These are phyloP conservation scores for Marsdenia floribunda DNA, from an alignment of 257 asterid species.

Conservation along the genomic window DNA sequence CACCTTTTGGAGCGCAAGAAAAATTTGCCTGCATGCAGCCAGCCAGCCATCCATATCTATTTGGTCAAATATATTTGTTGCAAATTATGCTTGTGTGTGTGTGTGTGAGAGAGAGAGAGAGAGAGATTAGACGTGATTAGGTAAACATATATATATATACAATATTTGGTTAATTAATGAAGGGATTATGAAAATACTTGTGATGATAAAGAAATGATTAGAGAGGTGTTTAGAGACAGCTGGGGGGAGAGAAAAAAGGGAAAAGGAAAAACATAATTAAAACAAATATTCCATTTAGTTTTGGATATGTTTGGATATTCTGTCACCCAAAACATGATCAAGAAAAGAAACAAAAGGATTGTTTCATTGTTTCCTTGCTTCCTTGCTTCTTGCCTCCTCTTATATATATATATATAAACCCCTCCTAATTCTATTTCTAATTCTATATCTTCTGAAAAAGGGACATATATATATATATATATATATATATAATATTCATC, in stretches of 20 bases:
- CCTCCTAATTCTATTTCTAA: background rate
- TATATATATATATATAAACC: background rate
- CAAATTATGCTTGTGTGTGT: background rate
- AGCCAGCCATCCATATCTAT: too few species aligned
- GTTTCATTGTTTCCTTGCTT: conserved; percentile 39
- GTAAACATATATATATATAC: too few species aligned
- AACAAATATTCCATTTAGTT: conserved; percentile 13
- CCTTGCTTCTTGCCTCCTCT: conserved; percentile 23
- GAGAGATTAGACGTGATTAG: background rate
- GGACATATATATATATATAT: background rate
- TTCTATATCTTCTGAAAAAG: background rate
- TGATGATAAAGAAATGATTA: conserved; percentile 39
- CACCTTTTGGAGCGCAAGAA: too few species aligned
- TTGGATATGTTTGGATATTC: conserved; percentile 26
- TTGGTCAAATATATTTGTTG: background rate
- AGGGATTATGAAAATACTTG: conserved; percentile 3
- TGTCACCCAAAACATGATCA: conserved; percentile 50
- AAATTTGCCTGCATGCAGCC: background rate
- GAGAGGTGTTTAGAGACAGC: conserved; percentile 20
- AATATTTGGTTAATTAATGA: background rate
- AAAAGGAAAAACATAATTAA: conserved; percentile 21
- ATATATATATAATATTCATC: too few species aligned
- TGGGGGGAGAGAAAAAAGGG: too few species aligned
- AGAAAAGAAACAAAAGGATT: conserved; percentile 30
- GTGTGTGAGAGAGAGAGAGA: background rate